phyloP scores from a whole-genome alignment of 2,329 filamentous ascomycete genomes.

The Lomentospora prolificans region DNA sequence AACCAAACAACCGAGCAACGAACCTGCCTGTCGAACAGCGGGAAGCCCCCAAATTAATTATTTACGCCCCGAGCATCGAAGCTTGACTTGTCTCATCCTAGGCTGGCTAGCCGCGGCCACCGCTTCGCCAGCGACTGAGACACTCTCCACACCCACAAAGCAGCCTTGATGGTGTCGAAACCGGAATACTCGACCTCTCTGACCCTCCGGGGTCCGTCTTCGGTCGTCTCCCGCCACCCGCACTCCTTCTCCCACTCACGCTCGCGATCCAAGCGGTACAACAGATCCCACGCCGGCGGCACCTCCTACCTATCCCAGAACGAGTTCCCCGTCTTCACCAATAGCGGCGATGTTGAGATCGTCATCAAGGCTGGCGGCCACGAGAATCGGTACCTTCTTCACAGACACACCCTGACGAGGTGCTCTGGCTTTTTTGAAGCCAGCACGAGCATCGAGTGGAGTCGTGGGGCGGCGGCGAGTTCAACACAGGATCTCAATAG shows the following conservation, averaged over 20 bases:
- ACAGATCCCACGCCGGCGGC: slow-evolving; percentile 71
- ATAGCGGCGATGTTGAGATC: slow-evolving; percentile 90
- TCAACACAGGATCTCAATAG: slow-evolving; percentile 16
- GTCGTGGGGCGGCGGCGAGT: slow-evolving; percentile 24
- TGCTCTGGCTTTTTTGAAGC: slow-evolving; percentile 93
- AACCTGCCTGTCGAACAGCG: too few species aligned
- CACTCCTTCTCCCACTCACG: slow-evolving; percentile 22
- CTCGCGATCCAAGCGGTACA: slow-evolving; percentile 58
- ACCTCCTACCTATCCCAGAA: slow-evolving; percentile 64
- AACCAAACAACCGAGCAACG: not conserved
- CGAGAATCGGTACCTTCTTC: slow-evolving; percentile 78
- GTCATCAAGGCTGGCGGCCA: slow-evolving; percentile 58
- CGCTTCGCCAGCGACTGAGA: not conserved
- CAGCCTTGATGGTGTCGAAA: slow-evolving; percentile 51
- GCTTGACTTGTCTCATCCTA: not conserved
- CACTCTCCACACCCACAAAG: not conserved
- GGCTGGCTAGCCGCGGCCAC: not conserved
- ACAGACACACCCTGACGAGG: slow-evolving; percentile 76
- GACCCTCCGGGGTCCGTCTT: slow-evolving; percentile 48
- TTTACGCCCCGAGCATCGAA: not conserved
- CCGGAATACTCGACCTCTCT: slow-evolving; percentile 42
- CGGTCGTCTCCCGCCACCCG: slow-evolving; percentile 48
- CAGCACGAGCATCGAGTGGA: slow-evolving; percentile 73
- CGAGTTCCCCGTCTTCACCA: slow-evolving; percentile 84
- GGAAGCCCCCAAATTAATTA: too few species aligned